These are phyloP conservation scores for Lavandula angustifolia DNA, from an alignment of 257 asterid species.

Conservation along the genomic window DNA sequence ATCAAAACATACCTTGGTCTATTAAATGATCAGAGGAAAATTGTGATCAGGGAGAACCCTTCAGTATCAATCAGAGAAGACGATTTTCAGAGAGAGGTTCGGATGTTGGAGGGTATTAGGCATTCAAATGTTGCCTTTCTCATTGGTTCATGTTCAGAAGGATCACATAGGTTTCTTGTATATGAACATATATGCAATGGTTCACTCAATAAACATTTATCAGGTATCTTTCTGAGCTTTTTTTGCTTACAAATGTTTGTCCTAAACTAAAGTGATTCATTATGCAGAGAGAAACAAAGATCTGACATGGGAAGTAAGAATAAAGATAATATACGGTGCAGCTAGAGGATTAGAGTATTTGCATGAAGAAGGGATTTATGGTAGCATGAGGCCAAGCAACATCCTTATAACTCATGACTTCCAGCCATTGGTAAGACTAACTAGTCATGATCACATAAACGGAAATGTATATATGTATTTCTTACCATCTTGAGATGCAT, in stretches of 20 bases:
- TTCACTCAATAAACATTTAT: conserved; percentile 48
- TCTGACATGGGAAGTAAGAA: conserved; percentile 55
- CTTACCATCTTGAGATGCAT: background rate
- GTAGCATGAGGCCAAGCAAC: conserved; percentile 55
- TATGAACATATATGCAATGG: conserved; percentile 56
- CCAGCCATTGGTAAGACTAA: conserved; percentile 50
- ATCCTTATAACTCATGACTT: conserved; percentile 60
- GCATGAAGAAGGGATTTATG: conserved; percentile 47
- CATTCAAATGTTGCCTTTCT: conserved; percentile 54
- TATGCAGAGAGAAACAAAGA: conserved; percentile 41
- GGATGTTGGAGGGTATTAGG: conserved; percentile 38
- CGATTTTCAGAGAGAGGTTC: conserved; percentile 42
- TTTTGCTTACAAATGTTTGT: background rate
- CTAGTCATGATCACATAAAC: background rate
- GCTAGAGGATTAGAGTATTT: conserved; percentile 54
- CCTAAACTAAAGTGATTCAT: background rate
- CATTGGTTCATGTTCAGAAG: conserved; percentile 54
- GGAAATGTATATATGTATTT: too few species aligned
- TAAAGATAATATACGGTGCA: conserved; percentile 48
- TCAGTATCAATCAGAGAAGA: conserved; percentile 46
- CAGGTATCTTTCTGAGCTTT: conserved; percentile 27
- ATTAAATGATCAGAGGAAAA: conserved; percentile 41
- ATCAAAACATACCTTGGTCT: conserved; percentile 40
- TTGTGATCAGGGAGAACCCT: conserved; percentile 47
- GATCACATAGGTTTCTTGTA: conserved; percentile 45